Evolutionary conservation across 2,329 filamentous ascomycete species (phyloP), one percentile per base, ranked within the genome.

Genomic region (Colletotrichum zoysiae): DNA sequence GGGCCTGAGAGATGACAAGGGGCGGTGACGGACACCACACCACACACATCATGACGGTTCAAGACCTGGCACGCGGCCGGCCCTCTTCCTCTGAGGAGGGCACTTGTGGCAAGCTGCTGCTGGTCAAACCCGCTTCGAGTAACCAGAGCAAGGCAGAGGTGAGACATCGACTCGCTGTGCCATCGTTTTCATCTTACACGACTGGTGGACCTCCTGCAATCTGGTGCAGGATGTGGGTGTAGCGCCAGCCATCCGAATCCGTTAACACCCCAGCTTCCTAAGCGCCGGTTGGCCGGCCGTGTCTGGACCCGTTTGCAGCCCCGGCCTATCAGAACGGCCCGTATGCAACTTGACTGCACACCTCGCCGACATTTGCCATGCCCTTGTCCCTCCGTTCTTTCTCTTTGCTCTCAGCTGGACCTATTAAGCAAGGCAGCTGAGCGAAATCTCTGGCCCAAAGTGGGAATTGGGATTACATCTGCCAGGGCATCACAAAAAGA

Each of bases 101-200:
- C 40, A 73, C 75, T 76, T 81, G 82, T 83, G 83, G 82, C 82
- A 78, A 81, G 78, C 79, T 79, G 75, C 78, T 77, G 77, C 77
- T 74, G 69, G 69, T 69, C 65, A 69, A 71, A 53, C 65, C 64
- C 59, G 67, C 65, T 71, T 67, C 64, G 66, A 73, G 74, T 74
- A 76, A 76, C 75, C 74, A 72, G 75, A 82, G 78, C 82, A 84
- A 81, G 81, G 81, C 80, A 82, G 79, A 71, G 81, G 78, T 82
- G 82, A 85, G 83, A 85, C 84, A 85, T 82, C 78, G 79, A 82
- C 80, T 82, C 80, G 82, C 81, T 82, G 79, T 79, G 79, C 80
- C 78, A 80, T 78, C 78, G 77, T 80, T 74, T 78, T 78, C 79
- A 79, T 82, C 82, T 79, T 80, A 83, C 81, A 80, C 79, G 74